Conservation (phyloP, 805 yeast genomes). For the Candida arabinofermentans region DNA sequence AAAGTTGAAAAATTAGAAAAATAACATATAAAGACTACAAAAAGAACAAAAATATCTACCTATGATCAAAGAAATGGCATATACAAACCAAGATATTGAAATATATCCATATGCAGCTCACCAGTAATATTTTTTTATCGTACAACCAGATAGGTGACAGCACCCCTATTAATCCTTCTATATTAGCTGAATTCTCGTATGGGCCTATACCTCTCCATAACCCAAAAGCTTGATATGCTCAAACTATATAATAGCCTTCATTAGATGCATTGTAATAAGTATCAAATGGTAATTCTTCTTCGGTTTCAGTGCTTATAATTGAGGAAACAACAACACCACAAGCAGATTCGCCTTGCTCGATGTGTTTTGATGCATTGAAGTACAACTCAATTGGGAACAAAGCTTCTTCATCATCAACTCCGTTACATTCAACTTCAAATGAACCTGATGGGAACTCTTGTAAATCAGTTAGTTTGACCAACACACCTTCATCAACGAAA, state of each 20-base stretch:
- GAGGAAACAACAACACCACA: slow-evolving; percentile 68
- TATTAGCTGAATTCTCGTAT: no score
- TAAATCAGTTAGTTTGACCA: slow-evolving; percentile 58
- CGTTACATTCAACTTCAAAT: slow-evolving; percentile 74
- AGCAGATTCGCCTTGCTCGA: slow-evolving; percentile 29
- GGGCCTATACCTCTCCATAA: no score
- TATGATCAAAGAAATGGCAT: no score
- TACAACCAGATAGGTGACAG: no score
- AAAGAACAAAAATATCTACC: no score
- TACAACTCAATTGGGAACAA: slow-evolving; percentile 83
- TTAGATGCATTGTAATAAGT: slow-evolving; percentile 52
- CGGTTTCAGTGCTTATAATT: slow-evolving; percentile 44
- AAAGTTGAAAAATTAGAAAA: no score
- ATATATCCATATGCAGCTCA: no score
- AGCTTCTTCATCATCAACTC: slow-evolving; percentile 66
- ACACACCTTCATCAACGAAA: slow-evolving; percentile 64
- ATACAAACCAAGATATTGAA: no score
- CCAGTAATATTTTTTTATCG: no score
- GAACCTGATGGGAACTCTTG: slow-evolving; percentile 54
- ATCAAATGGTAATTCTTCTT: slow-evolving; percentile 62
- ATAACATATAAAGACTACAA: no score
- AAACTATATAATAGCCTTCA: slow-evolving; percentile 56
- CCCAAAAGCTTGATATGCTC: no score
- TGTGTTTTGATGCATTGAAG: slow-evolving; percentile 41
- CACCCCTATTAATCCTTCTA: no score